phyloP scores from a whole-genome alignment of 257 asterid species.

The Solanum peruvianum region DNA sequence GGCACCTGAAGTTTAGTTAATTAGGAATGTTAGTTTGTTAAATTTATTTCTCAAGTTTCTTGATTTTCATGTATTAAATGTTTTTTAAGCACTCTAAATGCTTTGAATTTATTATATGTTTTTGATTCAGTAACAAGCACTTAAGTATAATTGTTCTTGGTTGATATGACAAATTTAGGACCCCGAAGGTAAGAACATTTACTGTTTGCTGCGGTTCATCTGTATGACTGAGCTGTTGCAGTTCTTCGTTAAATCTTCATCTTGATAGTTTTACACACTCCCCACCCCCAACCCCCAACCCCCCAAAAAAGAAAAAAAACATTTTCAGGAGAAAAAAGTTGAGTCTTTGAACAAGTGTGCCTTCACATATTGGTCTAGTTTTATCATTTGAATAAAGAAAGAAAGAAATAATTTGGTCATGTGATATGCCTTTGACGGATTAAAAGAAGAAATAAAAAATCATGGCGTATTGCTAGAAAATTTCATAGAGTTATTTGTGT shows the following conservation, averaged over 20 bases:
- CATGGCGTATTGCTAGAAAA: background rate
- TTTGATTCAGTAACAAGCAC: background rate
- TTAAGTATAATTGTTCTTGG: background rate
- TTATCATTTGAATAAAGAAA: background rate
- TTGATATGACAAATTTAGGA: background rate
- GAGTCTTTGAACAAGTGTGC: background rate
- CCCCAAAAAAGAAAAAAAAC: background rate
- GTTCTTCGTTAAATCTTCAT: background rate
- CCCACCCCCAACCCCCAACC: background rate
- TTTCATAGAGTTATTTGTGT: background rate
- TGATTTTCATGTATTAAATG: background rate
- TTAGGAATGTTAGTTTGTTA: background rate
- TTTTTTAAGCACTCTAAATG: background rate
- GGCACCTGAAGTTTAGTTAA: background rate
- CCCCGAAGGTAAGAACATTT: background rate
- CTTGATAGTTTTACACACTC: background rate
- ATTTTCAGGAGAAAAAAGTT: background rate
- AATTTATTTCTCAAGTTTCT: background rate
- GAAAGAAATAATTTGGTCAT: background rate
- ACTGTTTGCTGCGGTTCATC: background rate
- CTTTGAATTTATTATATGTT: background rate
- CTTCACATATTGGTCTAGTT: background rate
- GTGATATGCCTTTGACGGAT: background rate
- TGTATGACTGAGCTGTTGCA: background rate
- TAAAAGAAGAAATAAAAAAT: background rate